These are phyloP conservation scores for Trichoderma citrinoviride DNA, from an alignment of 2,329 filamentous ascomycete species.

Conservation along the genomic window DNA sequence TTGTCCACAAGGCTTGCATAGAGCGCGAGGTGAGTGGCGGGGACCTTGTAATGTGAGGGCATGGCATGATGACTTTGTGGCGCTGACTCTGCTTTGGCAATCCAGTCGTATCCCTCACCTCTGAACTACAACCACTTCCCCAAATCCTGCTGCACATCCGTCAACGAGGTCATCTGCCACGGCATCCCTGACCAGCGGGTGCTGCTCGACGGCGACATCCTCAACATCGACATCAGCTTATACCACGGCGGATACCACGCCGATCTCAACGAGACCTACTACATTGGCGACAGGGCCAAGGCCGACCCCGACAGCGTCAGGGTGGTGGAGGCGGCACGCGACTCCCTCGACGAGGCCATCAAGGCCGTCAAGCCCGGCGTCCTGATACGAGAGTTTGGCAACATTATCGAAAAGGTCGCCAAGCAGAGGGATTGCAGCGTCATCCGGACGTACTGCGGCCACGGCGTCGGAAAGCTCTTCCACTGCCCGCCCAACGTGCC, in stretches of 20 bases:
- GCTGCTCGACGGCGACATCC: conserved; percentile 86
- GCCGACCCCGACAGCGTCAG: conserved; percentile 83
- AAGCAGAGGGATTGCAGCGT: conserved; percentile 84
- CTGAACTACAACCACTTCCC: conserved; percentile 96
- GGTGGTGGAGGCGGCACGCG: conserved; percentile 84
- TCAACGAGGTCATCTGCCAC: conserved; percentile 98
- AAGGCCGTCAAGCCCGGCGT: conserved; percentile 90
- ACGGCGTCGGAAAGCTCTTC: conserved; percentile 92
- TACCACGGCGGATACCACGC: conserved; percentile 95
- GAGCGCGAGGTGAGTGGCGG: conserved; percentile 73
- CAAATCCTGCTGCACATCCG: conserved; percentile 94
- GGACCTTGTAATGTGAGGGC: too few species aligned
- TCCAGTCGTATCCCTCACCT: conserved; percentile 86
- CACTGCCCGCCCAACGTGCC: conserved; percentile 92
- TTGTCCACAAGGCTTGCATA: conserved; percentile 92
- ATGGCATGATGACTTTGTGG: background rate
- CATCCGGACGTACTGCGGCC: conserved; percentile 93
- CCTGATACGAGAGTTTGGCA: conserved; percentile 88
- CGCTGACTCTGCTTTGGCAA: conserved; percentile 20
- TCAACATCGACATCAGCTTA: conserved; percentile 94
- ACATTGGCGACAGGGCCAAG: conserved; percentile 84
- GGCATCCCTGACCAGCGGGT: conserved; percentile 91
- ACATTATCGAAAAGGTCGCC: conserved; percentile 91
- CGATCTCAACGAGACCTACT: conserved; percentile 98
- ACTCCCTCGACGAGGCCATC: conserved; percentile 88